Conservation (phyloP, 106 monocot species). For the Vanilla planifolia region DNA sequence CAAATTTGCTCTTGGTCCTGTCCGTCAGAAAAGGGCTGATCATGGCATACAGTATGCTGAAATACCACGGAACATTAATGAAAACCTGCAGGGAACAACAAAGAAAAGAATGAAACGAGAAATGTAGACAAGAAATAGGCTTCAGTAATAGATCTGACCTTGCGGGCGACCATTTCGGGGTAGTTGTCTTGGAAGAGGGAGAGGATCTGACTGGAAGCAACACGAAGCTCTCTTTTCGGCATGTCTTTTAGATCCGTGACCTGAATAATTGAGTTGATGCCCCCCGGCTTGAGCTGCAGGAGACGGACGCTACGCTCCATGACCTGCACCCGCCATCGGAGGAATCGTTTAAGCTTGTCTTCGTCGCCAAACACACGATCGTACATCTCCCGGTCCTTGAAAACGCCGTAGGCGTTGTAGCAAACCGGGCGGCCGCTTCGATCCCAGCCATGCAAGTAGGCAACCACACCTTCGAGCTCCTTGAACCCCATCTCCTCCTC, state of each 20-base stretch:
- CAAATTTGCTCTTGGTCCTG: constrained; percentile 95
- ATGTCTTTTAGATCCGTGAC: constrained; percentile 91
- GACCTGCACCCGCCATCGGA: constrained; percentile 63
- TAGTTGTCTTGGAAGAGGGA: constrained; percentile 91
- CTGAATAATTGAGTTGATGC: constrained; percentile 86
- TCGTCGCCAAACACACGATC: constrained; percentile 57
- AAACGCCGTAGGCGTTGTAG: constrained; percentile 66
- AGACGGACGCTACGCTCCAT: constrained; percentile 52
- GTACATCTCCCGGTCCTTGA: constrained; percentile 46
- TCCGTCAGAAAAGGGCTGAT: constrained; percentile 81
- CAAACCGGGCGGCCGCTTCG: constrained; percentile 55
- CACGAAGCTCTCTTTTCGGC: constrained; percentile 87
- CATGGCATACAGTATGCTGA: constrained; percentile 72
- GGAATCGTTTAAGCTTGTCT: constrained; percentile 44
- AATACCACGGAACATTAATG: constrained; percentile 90
- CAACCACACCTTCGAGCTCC: constrained; percentile 61
- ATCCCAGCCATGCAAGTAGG: constrained; percentile 61
- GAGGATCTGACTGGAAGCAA: constrained; percentile 66
- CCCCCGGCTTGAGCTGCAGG: constrained; percentile 53
- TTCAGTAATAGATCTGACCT: constrained; percentile 34
- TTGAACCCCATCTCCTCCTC: constrained; percentile 63
- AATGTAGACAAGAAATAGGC: not conserved
- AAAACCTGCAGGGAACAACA: constrained; percentile 45
- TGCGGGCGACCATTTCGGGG: constrained; percentile 83
- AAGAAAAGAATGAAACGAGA: not conserved